Percentiles rank a stretch among this genome's conserved stretches.
These are phyloP conservation scores for Exsudoporus frostii DNA, from an alignment of 768 basidiomycete genomes.

Conservation along the genomic window DNA sequence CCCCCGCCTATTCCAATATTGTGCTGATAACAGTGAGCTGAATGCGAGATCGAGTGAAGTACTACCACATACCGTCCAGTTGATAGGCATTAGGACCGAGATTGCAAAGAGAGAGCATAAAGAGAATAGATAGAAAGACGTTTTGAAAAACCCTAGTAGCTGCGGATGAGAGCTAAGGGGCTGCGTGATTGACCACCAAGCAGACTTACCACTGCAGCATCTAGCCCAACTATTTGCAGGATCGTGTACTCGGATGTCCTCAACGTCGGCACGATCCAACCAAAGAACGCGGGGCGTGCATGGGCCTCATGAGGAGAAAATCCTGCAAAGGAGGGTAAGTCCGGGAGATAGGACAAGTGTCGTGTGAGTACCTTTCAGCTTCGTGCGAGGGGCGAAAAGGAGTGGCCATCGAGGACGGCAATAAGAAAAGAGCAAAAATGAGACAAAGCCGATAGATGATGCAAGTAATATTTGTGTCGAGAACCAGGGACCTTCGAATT, in stretches of 20 bases:
- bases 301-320: slow-evolving; percentile 95
- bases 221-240: slow-evolving; percentile 92
- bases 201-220: slow-evolving; percentile 86
- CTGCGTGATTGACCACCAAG: neutral
- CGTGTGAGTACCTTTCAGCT: slow-evolving; percentile 73
- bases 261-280: slow-evolving; percentile 94
- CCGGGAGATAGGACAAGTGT: neutral
- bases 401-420: slow-evolving; percentile 85
- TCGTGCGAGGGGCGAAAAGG: slow-evolving; percentile 89
- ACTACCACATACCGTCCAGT: slow-evolving; percentile 68
- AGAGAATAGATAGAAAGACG: slow-evolving; percentile 89
- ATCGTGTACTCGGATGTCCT: slow-evolving; percentile 89
- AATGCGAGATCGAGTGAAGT: neutral
- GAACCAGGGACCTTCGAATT: slow-evolving; percentile 94
- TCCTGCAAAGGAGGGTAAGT: slow-evolving; percentile 42
- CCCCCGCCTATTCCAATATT: slow-evolving; percentile 68
- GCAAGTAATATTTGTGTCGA: slow-evolving; percentile 85
- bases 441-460: slow-evolving; percentile 66
- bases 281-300: slow-evolving; percentile 82
- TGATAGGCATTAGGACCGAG: slow-evolving; percentile 90
- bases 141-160: slow-evolving; percentile 95
- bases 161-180: slow-evolving; percentile 30
- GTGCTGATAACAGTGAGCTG: slow-evolving; percentile 41
- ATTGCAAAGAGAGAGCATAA: slow-evolving; percentile 80
- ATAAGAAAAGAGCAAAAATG: slow-evolving; percentile 88